phyloP scores from a whole-genome alignment of 2,329 filamentous ascomycete species.

The Fusarium marasasianum region DNA sequence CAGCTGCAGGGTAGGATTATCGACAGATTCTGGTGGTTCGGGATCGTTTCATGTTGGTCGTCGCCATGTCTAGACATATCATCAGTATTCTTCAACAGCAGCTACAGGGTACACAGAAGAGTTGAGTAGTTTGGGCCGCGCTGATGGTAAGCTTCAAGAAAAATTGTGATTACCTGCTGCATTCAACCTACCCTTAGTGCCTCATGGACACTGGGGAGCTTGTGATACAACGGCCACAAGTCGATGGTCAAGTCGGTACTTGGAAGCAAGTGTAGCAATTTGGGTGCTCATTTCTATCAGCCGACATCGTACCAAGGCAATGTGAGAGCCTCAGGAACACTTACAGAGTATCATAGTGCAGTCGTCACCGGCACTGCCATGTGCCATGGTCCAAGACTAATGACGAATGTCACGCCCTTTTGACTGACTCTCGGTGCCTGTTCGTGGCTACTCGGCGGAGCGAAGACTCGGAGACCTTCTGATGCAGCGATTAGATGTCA shows the following conservation, averaged over 20 bases:
- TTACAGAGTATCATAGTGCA: no score
- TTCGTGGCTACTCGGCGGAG: rapidly evolving
- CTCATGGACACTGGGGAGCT: not conserved
- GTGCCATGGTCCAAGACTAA: not conserved
- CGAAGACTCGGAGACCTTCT: not conserved
- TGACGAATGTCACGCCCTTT: not conserved
- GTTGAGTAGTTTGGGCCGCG: rapidly evolving
- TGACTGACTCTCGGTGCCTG: not conserved
- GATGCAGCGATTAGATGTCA: rapidly evolving
- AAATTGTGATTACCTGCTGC: not conserved
- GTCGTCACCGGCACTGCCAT: not conserved
- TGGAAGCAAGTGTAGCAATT: not conserved
- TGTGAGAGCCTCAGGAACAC: not conserved
- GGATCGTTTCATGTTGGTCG: not conserved
- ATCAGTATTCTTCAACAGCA: no score
- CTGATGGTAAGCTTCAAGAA: not conserved
- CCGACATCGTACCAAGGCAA: not conserved
- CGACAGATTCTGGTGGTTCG: no score
- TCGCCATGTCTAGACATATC: not conserved
- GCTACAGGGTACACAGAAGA: no score
- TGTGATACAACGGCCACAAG: not conserved
- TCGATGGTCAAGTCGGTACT: rapidly evolving
- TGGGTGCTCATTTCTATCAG: no score
- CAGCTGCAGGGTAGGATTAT: not conserved
- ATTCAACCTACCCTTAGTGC: not conserved